Base-by-base conservation (phyloP, 1,139 yeast genomes). In the Suhomyces choctaworum region DNA sequence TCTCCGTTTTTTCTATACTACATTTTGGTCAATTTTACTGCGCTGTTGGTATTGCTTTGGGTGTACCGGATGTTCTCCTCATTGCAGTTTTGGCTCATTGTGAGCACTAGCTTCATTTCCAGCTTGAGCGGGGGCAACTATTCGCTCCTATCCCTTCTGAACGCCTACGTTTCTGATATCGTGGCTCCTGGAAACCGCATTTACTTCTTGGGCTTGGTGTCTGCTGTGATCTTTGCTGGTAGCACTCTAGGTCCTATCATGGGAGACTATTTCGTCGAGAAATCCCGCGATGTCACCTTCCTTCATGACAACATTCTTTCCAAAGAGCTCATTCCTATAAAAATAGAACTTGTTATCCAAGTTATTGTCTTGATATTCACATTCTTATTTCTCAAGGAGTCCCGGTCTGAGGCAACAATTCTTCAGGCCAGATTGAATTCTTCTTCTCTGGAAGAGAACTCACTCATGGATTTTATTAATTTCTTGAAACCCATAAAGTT, bases 331-430 rank as follows among this genome's bases (percentile, higher is more conserved):
- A 35, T 51, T 1, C 68, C 72, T 1, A 49, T 63, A 29, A 53
- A 55, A 25, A 47, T 63, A 26, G 70, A 66, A 40, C 36, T 65
- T n/a, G 19, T 39, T 2, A 32, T 46, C 7, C 39, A 62, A 7
- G 51, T 55, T 10, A 23, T 70, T 0, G 48, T 57, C 5, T 36
- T 60, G n/a, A 4, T 70, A 1, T 49, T 73, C 29, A 48, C 69
- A 1, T 13, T 61, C 2, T 47, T 72, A 21, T 51, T 73, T 3
- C 48, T 82, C 8, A 79, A 80, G 1, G 90, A 82, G 50, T 79
- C 87, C 3, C 64, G 48, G 20, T 41, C 48, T 1, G 15, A 22
- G 10, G 22, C 30, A 34, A 66, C 77, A 11, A 65, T 76, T 47
- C 49, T 48, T 27, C 69, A 69, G 52, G 71, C 82, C 39, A 61